These are phyloP conservation scores for Calophaca sinica DNA, from an alignment of 306 rosid species.

Conservation along the genomic window DNA sequence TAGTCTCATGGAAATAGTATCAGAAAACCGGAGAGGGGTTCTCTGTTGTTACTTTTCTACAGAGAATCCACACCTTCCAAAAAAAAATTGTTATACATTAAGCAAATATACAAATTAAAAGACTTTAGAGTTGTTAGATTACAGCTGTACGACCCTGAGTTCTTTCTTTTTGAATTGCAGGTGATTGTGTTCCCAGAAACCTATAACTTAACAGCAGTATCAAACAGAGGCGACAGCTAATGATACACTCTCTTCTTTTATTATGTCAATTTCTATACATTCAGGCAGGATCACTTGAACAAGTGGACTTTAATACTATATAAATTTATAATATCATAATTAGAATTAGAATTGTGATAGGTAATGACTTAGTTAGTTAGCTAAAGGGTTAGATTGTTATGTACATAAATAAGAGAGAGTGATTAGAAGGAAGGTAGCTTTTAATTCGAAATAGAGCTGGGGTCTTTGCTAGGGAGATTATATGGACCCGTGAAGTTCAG, in stretches of 20 bases:
- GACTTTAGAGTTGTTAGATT: background rate
- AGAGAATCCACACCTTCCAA: background rate
- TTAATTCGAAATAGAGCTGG: no score
- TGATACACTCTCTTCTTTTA: background rate
- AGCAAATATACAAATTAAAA: no score
- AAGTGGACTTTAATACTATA: background rate
- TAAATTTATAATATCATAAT: background rate
- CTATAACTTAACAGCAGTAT: background rate
- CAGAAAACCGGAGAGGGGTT: background rate
- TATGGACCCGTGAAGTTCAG: no score
- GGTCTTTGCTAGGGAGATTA: no score
- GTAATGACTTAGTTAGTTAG: no score
- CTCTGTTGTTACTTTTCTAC: background rate
- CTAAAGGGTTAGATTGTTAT: no score
- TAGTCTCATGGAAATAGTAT: constrained; percentile 20
- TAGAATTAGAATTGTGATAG: background rate
- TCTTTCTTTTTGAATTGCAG: no score
- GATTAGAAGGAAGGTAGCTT: no score
- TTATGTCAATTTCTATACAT: background rate
- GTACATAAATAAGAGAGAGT: no score
- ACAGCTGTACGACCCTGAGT: background rate
- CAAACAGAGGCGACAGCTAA: background rate
- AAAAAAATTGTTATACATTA: background rate
- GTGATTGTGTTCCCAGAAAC: background rate
- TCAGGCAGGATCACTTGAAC: constrained; percentile 1